phyloP scores from a whole-genome alignment of 345 rosid species.

The Passiflora organensis region DNA sequence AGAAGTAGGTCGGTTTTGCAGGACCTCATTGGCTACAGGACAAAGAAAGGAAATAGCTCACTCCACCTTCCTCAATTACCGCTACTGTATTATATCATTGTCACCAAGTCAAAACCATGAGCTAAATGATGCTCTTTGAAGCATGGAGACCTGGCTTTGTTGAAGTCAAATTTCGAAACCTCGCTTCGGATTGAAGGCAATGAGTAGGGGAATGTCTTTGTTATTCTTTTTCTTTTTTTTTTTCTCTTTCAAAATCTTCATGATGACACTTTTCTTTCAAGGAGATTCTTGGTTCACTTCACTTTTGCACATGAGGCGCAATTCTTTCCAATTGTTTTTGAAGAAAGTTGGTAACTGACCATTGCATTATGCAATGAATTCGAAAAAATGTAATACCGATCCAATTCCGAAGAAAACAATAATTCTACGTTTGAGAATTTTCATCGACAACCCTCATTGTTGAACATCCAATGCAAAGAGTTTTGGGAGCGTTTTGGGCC shows the following conservation, averaged over 20 bases:
- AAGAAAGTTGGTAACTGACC: slow-evolving; percentile 1
- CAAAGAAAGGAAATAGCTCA: too few relatives aligned
- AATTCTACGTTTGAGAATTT: too few relatives aligned
- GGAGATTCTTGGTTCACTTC: slow-evolving; percentile 8
- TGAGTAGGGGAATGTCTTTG: neutral
- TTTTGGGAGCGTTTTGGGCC: too few relatives aligned
- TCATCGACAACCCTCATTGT: too few relatives aligned
- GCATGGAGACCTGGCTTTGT: slow-evolving; percentile 1
- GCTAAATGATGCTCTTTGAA: neutral
- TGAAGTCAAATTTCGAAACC: neutral
- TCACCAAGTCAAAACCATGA: neutral
- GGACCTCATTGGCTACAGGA: neutral
- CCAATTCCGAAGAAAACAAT: too few relatives aligned
- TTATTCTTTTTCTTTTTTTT: neutral
- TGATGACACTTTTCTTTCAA: neutral
- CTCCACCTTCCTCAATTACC: too few relatives aligned
- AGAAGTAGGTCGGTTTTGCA: neutral
- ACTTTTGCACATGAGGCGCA: too few relatives aligned
- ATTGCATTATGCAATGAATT: neutral
- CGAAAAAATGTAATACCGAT: too few relatives aligned
- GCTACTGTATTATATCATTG: neutral
- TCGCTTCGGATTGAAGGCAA: neutral
- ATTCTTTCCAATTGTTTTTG: neutral
- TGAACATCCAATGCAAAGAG: too few relatives aligned
- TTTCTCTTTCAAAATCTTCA: neutral